Evolutionary conservation across 495 filamentous ascomycete species (phyloP), one percentile per base, ranked within the genome.

Genomic region (Aspergillus panamensis): DNA sequence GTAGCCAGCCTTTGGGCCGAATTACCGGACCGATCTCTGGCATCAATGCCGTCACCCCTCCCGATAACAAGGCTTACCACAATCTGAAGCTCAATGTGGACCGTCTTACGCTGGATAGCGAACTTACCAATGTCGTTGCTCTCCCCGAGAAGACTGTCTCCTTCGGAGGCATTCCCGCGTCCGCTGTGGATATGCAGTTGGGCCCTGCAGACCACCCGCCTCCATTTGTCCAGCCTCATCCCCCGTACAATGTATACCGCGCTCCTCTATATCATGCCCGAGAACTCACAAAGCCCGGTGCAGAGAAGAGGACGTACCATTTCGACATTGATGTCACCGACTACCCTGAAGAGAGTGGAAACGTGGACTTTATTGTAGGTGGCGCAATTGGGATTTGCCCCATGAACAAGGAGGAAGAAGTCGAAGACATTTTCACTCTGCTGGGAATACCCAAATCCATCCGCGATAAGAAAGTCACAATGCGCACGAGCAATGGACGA

Each of bases 321-420:
- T 97, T 97, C 63, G 94, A 97, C 60, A 83, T 98, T 39, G 94
- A 97, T 63, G 89, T 98, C 43, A 97, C 94, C 29, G 85, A 96
- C 67, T 98, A 98, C 63, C 94, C 94, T 0, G 86, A 84, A 25
- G 91, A 93, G 72, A 80, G 80, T 53, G 86, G 89, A 39, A 82
- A 82, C 55, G 83, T 93, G 4, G 94, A 97, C 73, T 98, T 98
- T 74, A 91, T 95, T 61, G 94, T 98, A 16, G 94, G 94, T 45
- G 94, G 94, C 37, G 94, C 94, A 7, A 94, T 98, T 67, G 94
- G 94, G 21, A 83, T 98, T 32, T 88, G 87, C 60, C 91, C 94
- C 1, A 91, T 91, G 47, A 97, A 98, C 62, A 84, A 91, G 42
- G 74, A 80, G 12, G 76, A 83, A 12, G 78, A 87, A 12, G 93